A percentile compares a stretch with the other conserved stretches of the same genome.
Evolutionary conservation across 306 rosid genomes (phyloP).

Genomic region (Cucurbita argyrosperma): DNA sequence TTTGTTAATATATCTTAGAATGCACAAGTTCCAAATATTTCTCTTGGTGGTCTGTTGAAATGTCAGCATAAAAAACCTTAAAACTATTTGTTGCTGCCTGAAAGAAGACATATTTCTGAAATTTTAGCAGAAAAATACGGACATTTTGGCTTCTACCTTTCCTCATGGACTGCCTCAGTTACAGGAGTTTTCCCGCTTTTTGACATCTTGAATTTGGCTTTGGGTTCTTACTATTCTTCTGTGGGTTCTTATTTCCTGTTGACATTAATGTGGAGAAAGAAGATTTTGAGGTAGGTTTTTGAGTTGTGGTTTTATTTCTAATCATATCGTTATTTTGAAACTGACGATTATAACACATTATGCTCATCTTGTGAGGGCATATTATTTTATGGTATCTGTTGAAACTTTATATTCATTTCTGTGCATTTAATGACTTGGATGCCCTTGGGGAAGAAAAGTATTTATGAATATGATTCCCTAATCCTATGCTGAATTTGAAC

Average conservation of each 20-base stretch:
- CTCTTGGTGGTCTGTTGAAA: no score
- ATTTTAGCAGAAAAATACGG: background rate
- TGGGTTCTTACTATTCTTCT: no score
- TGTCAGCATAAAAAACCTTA: no score
- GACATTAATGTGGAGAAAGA: slow-evolving; percentile 66
- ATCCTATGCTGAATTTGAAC: background rate
- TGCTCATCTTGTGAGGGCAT: background rate
- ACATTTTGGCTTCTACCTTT: background rate
- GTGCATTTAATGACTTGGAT: background rate
- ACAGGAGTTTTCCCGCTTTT: no score
- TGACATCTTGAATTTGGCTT: no score
- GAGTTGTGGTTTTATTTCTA: background rate
- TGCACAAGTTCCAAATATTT: no score
- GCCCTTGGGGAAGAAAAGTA: background rate
- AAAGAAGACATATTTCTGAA: no score
- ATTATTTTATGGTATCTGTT: background rate
- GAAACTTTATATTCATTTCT: background rate
- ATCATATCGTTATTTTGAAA: background rate
- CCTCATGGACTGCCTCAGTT: no score
- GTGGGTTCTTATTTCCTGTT: no score
- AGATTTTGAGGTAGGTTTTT: slow-evolving; percentile 64
- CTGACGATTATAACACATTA: background rate
- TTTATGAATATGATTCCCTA: background rate
- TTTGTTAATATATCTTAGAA: no score
- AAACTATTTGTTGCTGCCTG: no score